These are phyloP conservation scores for Rhazya stricta DNA, from an alignment of 257 asterid genomes.

Conservation along the genomic window DNA sequence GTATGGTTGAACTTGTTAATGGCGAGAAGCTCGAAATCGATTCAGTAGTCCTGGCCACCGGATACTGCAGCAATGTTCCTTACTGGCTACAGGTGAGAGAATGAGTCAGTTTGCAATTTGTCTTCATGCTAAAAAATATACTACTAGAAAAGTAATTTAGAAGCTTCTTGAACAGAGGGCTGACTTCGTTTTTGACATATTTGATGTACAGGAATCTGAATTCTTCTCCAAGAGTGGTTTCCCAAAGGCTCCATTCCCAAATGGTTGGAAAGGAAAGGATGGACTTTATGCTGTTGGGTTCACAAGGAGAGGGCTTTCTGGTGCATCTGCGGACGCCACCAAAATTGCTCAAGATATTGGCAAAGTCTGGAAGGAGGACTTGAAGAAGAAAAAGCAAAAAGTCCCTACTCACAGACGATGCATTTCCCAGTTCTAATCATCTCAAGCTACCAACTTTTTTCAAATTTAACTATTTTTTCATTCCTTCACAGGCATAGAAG, in stretches of 20 bases:
- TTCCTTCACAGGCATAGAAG: slow-evolving; percentile 11
- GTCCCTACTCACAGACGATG: slow-evolving; percentile 73
- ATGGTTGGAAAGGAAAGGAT: slow-evolving; percentile 74
- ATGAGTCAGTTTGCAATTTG: slow-evolving; percentile 8
- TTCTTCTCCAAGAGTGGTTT: slow-evolving; percentile 66
- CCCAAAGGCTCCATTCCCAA: slow-evolving; percentile 60
- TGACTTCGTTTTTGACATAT: slow-evolving; percentile 22
- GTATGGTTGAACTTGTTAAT: slow-evolving; percentile 42
- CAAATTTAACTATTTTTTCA: slow-evolving; percentile 19
- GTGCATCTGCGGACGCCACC: slow-evolving; percentile 76
- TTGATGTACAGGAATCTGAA: slow-evolving; percentile 49
- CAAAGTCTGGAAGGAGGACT: slow-evolving; percentile 64
- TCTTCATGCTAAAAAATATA: not conserved
- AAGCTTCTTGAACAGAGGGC: slow-evolving; percentile 10
- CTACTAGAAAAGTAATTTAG: not conserved
- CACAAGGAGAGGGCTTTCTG: slow-evolving; percentile 84
- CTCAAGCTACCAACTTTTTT: not conserved
- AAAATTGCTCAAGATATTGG: slow-evolving; percentile 68
- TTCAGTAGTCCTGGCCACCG: slow-evolving; percentile 77
- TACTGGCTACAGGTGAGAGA: slow-evolving; percentile 79
- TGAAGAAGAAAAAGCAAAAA: slow-evolving; percentile 61
- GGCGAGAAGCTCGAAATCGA: slow-evolving; percentile 54
- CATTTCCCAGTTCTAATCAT: slow-evolving; percentile 59
- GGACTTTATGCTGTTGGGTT: slow-evolving; percentile 89
- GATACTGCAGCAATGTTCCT: slow-evolving; percentile 89